Evolutionary conservation across 2,329 filamentous ascomycete species (phyloP).

Genomic region (Acrocalymma vagum): DNA sequence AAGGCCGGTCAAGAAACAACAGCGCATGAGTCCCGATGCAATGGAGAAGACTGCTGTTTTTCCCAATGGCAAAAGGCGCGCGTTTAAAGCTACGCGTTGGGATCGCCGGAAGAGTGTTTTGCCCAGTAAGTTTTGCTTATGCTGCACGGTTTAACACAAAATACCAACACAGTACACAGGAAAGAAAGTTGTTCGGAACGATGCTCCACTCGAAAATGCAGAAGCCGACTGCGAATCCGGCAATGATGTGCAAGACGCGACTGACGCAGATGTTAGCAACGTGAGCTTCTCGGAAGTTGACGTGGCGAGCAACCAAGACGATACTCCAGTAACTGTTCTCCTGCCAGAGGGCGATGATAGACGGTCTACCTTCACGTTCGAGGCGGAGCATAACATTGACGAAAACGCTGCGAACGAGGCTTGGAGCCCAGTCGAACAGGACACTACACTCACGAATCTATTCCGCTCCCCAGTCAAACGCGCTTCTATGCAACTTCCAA

Average conservation of each 20-base stretch:
- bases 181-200: slow-evolving; percentile 25
- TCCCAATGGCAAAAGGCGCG: slow-evolving; percentile 33
- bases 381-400: slow-evolving; percentile 15
- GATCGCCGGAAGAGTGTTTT: slow-evolving; percentile 45
- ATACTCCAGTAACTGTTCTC: not conserved
- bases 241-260: slow-evolving; percentile 12
- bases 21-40: slow-evolving; percentile 44
- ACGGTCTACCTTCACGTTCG: slow-evolving; percentile 27
- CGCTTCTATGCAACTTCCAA: not conserved
- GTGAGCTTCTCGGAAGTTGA: slow-evolving; percentile 17
- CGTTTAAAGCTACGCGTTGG: slow-evolving; percentile 46
- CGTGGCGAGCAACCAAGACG: slow-evolving; percentile 1
- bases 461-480: slow-evolving; percentile 32
- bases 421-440: slow-evolving; percentile 14
- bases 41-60: slow-evolving; percentile 34
- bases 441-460: slow-evolving; percentile 27
- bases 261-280: slow-evolving; percentile 20
- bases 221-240: slow-evolving; percentile 14
- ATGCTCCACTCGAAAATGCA: slow-evolving; percentile 7
- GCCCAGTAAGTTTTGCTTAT: slow-evolving; percentile 31
- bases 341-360: slow-evolving; percentile 10
- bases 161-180: slow-evolving; percentile 29
- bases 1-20: slow-evolving; percentile 56
- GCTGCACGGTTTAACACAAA: not conserved
- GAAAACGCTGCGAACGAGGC: slow-evolving; percentile 13